phyloP scores from a whole-genome alignment of 768 basidiomycete genomes.

The Xerocomus spinulosus region DNA sequence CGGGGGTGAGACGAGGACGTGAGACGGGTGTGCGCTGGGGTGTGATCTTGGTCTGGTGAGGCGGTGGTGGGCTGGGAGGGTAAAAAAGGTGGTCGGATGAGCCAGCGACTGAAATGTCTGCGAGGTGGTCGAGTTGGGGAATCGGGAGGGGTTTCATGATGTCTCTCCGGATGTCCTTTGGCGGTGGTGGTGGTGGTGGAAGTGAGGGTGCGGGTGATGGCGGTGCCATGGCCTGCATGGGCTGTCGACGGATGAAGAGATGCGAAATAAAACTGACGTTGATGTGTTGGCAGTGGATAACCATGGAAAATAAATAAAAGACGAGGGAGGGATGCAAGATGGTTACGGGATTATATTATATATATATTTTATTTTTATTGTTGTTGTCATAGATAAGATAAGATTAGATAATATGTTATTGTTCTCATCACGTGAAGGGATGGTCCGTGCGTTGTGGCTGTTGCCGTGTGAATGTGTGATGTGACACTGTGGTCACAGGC shows the following conservation, averaged over 20 bases:
- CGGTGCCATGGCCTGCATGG: slow-evolving; percentile 5
- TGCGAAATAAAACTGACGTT: slow-evolving; percentile 13
- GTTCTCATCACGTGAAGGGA: not conserved
- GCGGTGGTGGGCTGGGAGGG: slow-evolving; percentile 5
- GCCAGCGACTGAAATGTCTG: not conserved
- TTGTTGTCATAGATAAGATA: slow-evolving; percentile 1
- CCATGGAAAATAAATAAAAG: slow-evolving; percentile 7
- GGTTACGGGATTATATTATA: not conserved
- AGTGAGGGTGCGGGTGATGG: not conserved
- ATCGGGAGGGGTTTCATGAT: slow-evolving; percentile 21
- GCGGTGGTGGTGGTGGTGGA: slow-evolving; percentile 19
- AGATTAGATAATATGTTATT: slow-evolving; percentile 18
- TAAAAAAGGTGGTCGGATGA: not conserved
- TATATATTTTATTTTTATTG: not conserved
- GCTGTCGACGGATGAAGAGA: slow-evolving; percentile 13
- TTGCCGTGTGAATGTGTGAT: slow-evolving; percentile 22
- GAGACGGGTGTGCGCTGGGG: slow-evolving; percentile 6
- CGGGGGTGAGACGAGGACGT: slow-evolving; percentile 19
- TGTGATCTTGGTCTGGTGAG: not conserved
- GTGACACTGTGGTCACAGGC: slow-evolving; percentile 29
- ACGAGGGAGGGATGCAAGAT: not conserved
- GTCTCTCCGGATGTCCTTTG: slow-evolving; percentile 15
- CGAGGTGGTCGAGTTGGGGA: slow-evolving; percentile 11
- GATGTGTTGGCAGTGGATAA: slow-evolving; percentile 7
- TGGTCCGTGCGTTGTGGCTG: slow-evolving; percentile 31